phyloP scores from a whole-genome alignment of 352 stramenopile species.

The Salisapilia sapeloensis region DNA sequence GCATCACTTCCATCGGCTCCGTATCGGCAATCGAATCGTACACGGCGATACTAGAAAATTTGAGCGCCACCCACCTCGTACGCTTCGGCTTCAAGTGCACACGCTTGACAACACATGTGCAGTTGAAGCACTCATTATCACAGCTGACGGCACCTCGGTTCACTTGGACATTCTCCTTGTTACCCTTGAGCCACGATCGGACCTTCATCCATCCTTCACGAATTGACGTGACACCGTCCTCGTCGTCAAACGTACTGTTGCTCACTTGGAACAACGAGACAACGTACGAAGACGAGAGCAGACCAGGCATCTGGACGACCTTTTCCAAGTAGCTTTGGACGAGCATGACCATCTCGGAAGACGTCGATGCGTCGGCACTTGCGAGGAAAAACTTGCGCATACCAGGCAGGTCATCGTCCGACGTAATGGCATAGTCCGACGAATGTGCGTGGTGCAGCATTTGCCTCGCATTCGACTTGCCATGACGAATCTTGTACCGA shows the following conservation, averaged over 20 bases:
- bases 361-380: constrained; percentile 54
- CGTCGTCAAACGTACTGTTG: constrained; percentile 71
- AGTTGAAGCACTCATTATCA: constrained; percentile 82
- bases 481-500: constrained; percentile 12
- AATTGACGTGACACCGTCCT: constrained; percentile 58
- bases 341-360: constrained; percentile 54
- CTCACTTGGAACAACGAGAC: constrained; percentile 72
- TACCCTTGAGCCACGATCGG: constrained; percentile 71
- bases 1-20: constrained; percentile 42
- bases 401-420: constrained; percentile 25
- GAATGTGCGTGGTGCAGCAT: constrained; percentile 2
- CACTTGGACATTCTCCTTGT: constrained; percentile 72
- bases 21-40: constrained; percentile 62
- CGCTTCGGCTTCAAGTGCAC: constrained; percentile 72
- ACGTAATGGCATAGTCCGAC: background rate
- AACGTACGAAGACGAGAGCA: constrained; percentile 54
- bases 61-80: constrained; percentile 66
- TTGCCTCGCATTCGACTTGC: constrained; percentile 4
- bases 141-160: constrained; percentile 57
- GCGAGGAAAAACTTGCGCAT: constrained; percentile 70
- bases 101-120: constrained; percentile 77
- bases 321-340: constrained; percentile 59
- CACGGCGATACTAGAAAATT: constrained; percentile 64
- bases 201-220: constrained; percentile 75
- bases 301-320: constrained; percentile 33